A percentile compares a stretch with the other conserved stretches of the same genome.
Evolutionary conservation across 2,329 filamentous ascomycete species (phyloP).

Genomic region (Curvularia sp.): DNA sequence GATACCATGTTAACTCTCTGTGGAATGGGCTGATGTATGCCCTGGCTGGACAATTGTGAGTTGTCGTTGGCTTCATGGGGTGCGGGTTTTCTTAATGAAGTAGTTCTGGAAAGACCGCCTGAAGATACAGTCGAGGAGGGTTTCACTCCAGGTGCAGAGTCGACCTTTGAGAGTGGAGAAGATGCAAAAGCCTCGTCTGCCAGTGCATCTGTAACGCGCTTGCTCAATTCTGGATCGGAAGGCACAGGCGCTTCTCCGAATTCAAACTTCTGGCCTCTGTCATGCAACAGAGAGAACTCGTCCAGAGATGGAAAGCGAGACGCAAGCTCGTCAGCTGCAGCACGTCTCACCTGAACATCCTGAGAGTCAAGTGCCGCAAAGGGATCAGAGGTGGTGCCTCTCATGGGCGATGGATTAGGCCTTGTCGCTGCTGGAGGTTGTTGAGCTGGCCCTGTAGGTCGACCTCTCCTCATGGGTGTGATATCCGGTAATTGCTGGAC

Average conservation of each 20-base stretch:
- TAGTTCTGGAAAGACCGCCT: slow-evolving; percentile 40
- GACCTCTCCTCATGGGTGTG: slow-evolving; percentile 89
- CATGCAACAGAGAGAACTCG: slow-evolving; percentile 89
- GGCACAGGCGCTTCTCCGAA: slow-evolving; percentile 64
- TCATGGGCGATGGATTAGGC: slow-evolving; percentile 72
- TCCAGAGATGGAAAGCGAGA: slow-evolving; percentile 88
- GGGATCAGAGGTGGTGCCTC: slow-evolving; percentile 76
- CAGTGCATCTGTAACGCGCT: slow-evolving; percentile 75
- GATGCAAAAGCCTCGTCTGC: slow-evolving; percentile 83
- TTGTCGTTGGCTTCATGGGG: slow-evolving; percentile 34
- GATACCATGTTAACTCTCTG: slow-evolving; percentile 65
- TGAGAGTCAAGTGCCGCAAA: slow-evolving; percentile 87
- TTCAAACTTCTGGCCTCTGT: slow-evolving; percentile 82
- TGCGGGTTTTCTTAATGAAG: slow-evolving; percentile 44
- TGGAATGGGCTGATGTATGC: slow-evolving; percentile 57
- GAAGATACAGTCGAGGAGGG: slow-evolving; percentile 40
- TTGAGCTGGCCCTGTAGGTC: slow-evolving; percentile 66
- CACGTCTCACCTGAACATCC: slow-evolving; percentile 55
- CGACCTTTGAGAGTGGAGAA: slow-evolving; percentile 43
- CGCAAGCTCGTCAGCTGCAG: slow-evolving; percentile 78
- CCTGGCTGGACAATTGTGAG: slow-evolving; percentile 34
- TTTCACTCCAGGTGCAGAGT: slow-evolving; percentile 40
- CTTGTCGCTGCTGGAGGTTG: slow-evolving; percentile 55
- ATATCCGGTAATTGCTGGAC: slow-evolving; percentile 84
- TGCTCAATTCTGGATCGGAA: slow-evolving; percentile 60